phyloP scores from a whole-genome alignment of 257 asterid genomes.

The Cruciata laevipes region DNA sequence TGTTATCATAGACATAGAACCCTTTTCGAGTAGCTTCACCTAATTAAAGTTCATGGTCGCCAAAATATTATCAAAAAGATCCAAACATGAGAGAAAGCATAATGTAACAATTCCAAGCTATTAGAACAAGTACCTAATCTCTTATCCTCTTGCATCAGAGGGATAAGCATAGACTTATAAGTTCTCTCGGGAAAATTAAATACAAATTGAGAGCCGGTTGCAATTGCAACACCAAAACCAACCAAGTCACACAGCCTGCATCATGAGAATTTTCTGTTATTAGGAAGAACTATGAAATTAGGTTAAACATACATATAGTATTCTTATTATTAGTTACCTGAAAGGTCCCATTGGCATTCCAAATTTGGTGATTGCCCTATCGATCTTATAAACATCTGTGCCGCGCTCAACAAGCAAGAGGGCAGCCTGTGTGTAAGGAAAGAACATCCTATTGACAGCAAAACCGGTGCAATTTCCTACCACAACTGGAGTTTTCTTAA shows the following conservation, averaged over 20 bases:
- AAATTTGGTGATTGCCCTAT: slow-evolving; percentile 62
- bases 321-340: slow-evolving; percentile 41
- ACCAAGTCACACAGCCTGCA: slow-evolving; percentile 83
- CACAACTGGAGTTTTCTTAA: slow-evolving; percentile 88
- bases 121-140: slow-evolving; percentile 48
- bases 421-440: slow-evolving; percentile 91
- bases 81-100: not conserved
- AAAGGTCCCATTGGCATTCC: slow-evolving; percentile 99
- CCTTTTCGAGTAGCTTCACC: slow-evolving; percentile 85
- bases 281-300: not conserved
- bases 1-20: slow-evolving; percentile 64
- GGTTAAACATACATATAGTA: not conserved
- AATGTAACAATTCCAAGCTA: too few species aligned
- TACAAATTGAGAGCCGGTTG: slow-evolving; percentile 74
- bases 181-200: slow-evolving; percentile 75
- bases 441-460: slow-evolving; percentile 93
- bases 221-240: slow-evolving; percentile 84
- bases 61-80: not conserved
- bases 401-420: slow-evolving; percentile 84
- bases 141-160: slow-evolving; percentile 87
- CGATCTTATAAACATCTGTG: slow-evolving; percentile 70
- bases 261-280: not conserved
- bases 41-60: slow-evolving; percentile 18
- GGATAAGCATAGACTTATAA: slow-evolving; percentile 76
- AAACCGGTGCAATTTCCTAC: slow-evolving; percentile 97